Evolutionary conservation across 129 eudicot species (phyloP).

Genomic region (Helianthus annuus): HanXRQr2.0-SUNRISE NC_035447.2:144756085-144756584

Average conservation of each 20-base stretch:
- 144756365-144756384: not conserved
- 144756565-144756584: no score
- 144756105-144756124: constrained; percentile 50
- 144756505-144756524: not conserved
- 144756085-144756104: constrained; percentile 50
- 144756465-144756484: not conserved
- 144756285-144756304: no score
- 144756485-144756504: not conserved
- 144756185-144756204: constrained; percentile 63
- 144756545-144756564: no score
- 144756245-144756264: not conserved
- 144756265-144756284: no score
- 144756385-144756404: no score
- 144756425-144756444: not conserved
- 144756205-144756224: constrained; percentile 63
- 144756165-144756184: constrained; percentile 58
- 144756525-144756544: no score
- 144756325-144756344: no score
- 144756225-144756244: constrained; percentile 83
- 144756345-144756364: not conserved
- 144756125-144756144: constrained; percentile 69
- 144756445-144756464: not conserved
- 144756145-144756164: constrained; percentile 68
- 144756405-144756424: no score
- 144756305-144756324: no score